A percentile compares a stretch with the other conserved stretches of the same genome.
These are phyloP conservation scores for Phanerochaete carnosa DNA, from an alignment of 768 basidiomycete species.

Conservation along the genomic window DNA sequence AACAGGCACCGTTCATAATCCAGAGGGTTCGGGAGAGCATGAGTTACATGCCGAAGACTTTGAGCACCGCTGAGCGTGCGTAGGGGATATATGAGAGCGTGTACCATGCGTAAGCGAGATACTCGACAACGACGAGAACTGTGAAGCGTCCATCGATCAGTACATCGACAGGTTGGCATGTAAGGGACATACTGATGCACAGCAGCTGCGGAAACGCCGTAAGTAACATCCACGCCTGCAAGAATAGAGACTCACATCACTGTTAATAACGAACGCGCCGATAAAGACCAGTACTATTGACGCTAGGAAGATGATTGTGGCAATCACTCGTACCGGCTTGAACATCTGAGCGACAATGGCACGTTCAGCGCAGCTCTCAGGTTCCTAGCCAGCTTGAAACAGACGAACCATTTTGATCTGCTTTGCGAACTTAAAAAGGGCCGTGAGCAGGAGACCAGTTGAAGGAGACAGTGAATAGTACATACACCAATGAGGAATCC, in stretches of 20 bases:
- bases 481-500: slow-evolving; percentile 89
- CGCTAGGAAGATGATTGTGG: slow-evolving; percentile 73
- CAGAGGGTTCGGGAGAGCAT: neutral
- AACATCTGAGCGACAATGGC: slow-evolving; percentile 65
- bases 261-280: slow-evolving; percentile 74
- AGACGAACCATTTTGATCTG: slow-evolving; percentile 74
- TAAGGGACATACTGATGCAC: slow-evolving; percentile 53
- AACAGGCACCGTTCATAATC: neutral
- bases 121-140: slow-evolving; percentile 92
- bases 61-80: slow-evolving; percentile 71
- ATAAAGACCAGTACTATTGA: slow-evolving; percentile 84
- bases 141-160: neutral
- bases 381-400: no score
- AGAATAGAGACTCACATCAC: slow-evolving; percentile 45
- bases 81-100: slow-evolving; percentile 88
- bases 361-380: neutral
- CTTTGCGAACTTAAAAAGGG: slow-evolving; percentile 56
- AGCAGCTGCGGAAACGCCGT: slow-evolving; percentile 45
- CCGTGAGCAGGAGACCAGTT: slow-evolving; percentile 4
- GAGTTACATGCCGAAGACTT: slow-evolving; percentile 47
- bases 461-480: slow-evolving; percentile 12
- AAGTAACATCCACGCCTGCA: neutral
- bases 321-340: slow-evolving; percentile 85
- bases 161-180: neutral
- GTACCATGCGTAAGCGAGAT: slow-evolving; percentile 91